Evolutionary conservation across 1,284 basidiomycete species (phyloP), one percentile per base, ranked within the genome.

Genomic region (Xanthoconium separans): DNA sequence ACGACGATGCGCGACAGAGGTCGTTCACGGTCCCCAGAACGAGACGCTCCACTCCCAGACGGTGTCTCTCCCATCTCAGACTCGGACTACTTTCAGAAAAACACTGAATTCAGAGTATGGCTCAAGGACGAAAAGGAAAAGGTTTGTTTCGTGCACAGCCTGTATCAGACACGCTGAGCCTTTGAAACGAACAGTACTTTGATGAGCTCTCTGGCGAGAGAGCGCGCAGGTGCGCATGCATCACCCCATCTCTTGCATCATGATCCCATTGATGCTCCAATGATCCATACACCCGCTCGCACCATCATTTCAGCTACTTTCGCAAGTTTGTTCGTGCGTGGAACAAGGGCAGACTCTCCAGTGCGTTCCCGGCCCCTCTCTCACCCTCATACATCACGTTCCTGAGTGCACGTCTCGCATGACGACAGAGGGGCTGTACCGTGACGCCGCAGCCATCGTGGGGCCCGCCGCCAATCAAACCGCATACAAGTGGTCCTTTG

Each of bases 251-350:
- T 13, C 5, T 50, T 59, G 47, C 40, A 12, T 31, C n/a, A 13
- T 37, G 18, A 46, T 46, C 18, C 31, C 33, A 37, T 53, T 56
- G 56, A 54, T 42, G 4, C 36, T 22, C 8, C 37, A 45, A 13
- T 15, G 6, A 15, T 36, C 6, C 20, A 18, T 22, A 7, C 31
- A 8, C 30, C 44, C 31, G 7, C 8, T 39, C 13, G 7, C 31
- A n/a, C 27, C 29, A n/a, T 27, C 22, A 42, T 16, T 58, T 58
- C 66, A 90, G 89, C 64, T 91, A 91, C 66, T 92, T 92, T 66
- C 85, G 84, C 63, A 91, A 90, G 71, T 91, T 91, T 62, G 82
- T 90, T 43, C 90, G 90, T 80, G 82, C 81, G 31, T 91, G 89
- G 89, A 92, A 91, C 66, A 77, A 78, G 68, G 87, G 87, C 9